Evolutionary conservation across 1,139 yeast species (phyloP), one percentile per base, ranked within the genome.

Genomic region (Sugiyamaella japonica): DNA sequence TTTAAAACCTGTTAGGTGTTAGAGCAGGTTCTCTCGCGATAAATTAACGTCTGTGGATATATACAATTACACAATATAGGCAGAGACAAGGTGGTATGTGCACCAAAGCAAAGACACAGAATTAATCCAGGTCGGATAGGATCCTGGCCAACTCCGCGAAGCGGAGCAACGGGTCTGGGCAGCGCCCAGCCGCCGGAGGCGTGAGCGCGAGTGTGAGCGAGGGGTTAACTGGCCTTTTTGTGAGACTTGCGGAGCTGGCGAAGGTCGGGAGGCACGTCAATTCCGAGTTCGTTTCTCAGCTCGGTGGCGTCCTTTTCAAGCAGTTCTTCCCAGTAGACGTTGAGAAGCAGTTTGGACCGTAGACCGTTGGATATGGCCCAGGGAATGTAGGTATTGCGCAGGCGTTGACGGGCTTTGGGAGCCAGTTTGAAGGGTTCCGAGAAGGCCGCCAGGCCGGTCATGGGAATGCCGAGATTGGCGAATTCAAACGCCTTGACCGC

Each of bases 401-500:
- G 71, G 17, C 73, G 68, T 62, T 78, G 79, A 63, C 76, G 77
- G 62, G 81, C 85, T 61, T 76, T 74, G 12, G 79, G 72, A 55
- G 79, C 81, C 54, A 93, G 76, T 57, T 89, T 76, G 66, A 88
- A 78, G 0, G 97, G 97, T 1, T 97, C 97, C 63, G 89, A 81
- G 25, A 89, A 63, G 0, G 97, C 95, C 0, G 97, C 97, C 52
- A 95, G 72, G 0, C 96, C 96, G 8, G 97, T 91, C 95, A 95
- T 91, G 16, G 98, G 98, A 48, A 95, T 82, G 1, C 97, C 96
- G 57, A 93, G 81, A 69, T 93, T 93, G 70, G 93, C 86, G 67
- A 84, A 95, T 71, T 93, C 99, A 63, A 95, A 83, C 28, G 91
- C 87, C 71, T 93, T 93, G 25, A 93, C 87, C 0, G 97, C 89